Evolutionary conservation across 345 rosid species (phyloP).

Genomic region (Gossypium sturtianum): DNA sequence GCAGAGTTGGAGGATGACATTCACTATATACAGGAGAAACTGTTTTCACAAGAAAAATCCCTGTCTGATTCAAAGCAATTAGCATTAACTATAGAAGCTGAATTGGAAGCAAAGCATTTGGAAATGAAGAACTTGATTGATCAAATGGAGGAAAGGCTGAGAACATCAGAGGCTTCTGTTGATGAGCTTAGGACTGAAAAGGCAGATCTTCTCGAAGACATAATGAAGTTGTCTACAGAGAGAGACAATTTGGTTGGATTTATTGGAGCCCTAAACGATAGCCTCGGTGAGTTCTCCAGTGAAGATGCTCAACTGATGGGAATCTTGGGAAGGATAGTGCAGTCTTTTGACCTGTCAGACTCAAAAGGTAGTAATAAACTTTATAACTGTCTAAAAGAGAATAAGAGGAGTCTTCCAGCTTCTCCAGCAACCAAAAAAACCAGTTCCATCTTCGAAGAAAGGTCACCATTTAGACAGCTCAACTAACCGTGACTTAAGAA

Average conservation of each 20-base stretch:
- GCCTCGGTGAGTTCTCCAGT: conserved; percentile 41
- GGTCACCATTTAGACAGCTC: conserved; percentile 55
- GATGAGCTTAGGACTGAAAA: conserved; percentile 47
- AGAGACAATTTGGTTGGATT: conserved; percentile 36
- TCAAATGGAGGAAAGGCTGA: conserved; percentile 37
- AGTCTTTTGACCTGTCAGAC: conserved; percentile 24
- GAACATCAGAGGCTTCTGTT: conserved; percentile 37
- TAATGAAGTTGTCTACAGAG: conserved; percentile 40
- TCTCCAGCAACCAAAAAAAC: conserved; percentile 22
- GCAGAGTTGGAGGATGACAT: conserved; percentile 54
- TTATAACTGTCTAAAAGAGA: conserved; percentile 32
- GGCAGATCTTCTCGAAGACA: conserved; percentile 33
- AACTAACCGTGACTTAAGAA: neutral
- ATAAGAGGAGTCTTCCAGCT: conserved; percentile 12
- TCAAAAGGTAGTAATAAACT: conserved; percentile 19
- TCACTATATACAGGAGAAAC: conserved; percentile 33
- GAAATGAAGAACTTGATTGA: conserved; percentile 35
- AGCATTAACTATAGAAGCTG: conserved; percentile 41
- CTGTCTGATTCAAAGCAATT: conserved; percentile 28
- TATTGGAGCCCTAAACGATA: conserved; percentile 32
- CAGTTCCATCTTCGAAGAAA: conserved; percentile 38
- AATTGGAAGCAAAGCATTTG: conserved; percentile 37
- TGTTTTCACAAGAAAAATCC: conserved; percentile 34
- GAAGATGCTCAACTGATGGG: conserved; percentile 54
- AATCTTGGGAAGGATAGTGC: conserved; percentile 30